phyloP scores from a whole-genome alignment of 2,329 filamentous ascomycete genomes.

The Esteya vermicola region DNA sequence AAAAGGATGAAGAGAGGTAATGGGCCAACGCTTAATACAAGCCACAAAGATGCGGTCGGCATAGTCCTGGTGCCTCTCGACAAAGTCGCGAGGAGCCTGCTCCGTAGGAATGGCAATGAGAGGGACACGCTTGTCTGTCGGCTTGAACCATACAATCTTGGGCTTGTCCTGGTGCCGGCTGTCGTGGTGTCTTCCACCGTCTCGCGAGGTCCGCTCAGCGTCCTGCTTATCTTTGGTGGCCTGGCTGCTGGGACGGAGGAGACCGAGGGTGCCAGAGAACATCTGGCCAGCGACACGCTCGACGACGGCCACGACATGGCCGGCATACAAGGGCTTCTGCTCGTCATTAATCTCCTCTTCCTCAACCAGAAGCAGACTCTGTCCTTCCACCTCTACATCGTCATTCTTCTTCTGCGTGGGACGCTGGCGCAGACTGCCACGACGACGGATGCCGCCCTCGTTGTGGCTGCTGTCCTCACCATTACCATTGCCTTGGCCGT shows the following conservation, averaged over 20 bases:
- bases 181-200: conserved; percentile 65
- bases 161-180: conserved; percentile 87
- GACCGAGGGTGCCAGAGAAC: conserved; percentile 92
- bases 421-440: conserved; percentile 88
- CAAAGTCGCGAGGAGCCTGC: conserved; percentile 92
- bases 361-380: conserved; percentile 90
- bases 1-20: conserved; percentile 97
- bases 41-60: conserved; percentile 97
- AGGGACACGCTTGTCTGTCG: conserved; percentile 95
- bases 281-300: conserved; percentile 96
- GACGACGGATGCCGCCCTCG: conserved; percentile 79
- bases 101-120: conserved; percentile 97
- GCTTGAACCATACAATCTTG: conserved; percentile 99
- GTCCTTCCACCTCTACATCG: conserved; percentile 95
- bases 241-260: conserved; percentile 91
- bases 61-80: conserved; percentile 96
- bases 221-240: conserved; percentile 99
- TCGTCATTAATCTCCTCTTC: conserved; percentile 99
- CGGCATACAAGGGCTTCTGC: conserved; percentile 92
- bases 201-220: conserved; percentile 81
- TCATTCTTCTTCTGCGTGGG: conserved; percentile 99
- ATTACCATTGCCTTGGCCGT: conserved; percentile 46
- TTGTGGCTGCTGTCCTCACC: conserved; percentile 45
- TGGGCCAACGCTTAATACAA: conserved; percentile 98
- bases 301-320: conserved; percentile 92